Base-by-base conservation (phyloP, 208 protist species). In the Herpetomonas tarakana region DNA sequence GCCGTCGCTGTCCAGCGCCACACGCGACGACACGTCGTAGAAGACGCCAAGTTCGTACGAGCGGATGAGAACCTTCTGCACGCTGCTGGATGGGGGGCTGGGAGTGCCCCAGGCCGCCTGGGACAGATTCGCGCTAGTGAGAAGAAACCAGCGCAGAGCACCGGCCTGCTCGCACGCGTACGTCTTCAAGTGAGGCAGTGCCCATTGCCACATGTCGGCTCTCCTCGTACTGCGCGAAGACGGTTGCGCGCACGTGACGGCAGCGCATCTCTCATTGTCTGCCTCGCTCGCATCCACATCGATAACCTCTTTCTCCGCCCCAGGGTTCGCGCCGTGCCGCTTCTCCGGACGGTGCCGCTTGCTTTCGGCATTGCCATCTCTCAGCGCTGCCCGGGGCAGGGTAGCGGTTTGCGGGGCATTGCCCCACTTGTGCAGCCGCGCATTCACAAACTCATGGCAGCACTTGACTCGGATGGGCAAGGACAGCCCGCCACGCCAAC, bases 21-120 rank as follows among this genome's bases (percentile, higher is more conserved):
- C 51, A 27, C 50, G 71, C 2, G 76, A 86, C 16, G 54, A 53
- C 3, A 61, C 51, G 50, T 81, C 73, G 61, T 91, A 91, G 18
- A 96, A 47, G 7, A 96, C 88, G n/a, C 91, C 91, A 4, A 94
- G 41, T 62, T 96, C 88, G 72, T 94, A 96, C 3, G 80, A 91
- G 7, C 78, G 68, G 50, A 94, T 79, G 1, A 74, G 49, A 18
- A 88, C 60, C 21, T 44, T 29, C 2, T 24, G 25, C 2, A 38
- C 35, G 11, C 26, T 35, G 22, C 44, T 27, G 2, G 18, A 44
- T 27, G n/a, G 30, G 21, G 11, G 6, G 50, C 52, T 47, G 6
- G 67, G 28, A 18, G 60, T 70, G 16, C 91, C 91, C 86, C 88
- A 94, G 21, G 91, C 91, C 24, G 88, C 88, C 60, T 91, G 76